Evolutionary conservation across 140 eudicot species (phyloP), one percentile per base, ranked within the genome.

Genomic region (Anethum foeniculum): DNA sequence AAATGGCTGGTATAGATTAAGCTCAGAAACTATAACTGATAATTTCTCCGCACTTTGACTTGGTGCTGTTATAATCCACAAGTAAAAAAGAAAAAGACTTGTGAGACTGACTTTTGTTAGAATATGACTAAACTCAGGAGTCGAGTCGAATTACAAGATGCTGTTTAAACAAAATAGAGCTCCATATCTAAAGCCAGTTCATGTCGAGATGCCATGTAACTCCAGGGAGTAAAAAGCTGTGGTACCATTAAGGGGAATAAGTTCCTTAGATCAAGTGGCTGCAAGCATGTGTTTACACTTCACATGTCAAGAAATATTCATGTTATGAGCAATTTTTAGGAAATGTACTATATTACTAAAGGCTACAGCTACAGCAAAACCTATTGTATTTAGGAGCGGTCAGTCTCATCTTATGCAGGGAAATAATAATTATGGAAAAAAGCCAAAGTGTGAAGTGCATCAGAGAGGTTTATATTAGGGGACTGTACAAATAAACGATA

Each of bases 231-330:
- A 6, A 68, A 68, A 32, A 68, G 34, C n/a, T 30, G 43, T 34
- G 43, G 74, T 68, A 28, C 74, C 74, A 14, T 68, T 15, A 30
- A 28, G 43, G 18, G 28, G 69, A 62, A 62, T 62, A 68, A 68
- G 74, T 68, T 68, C 41, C 74, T 7, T 30, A 68, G 44, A 68
- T 56, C 65, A 58, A 62, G 69, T 62, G 36, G 16, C 69, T n/a
- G 30, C 6, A 62, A 25, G 34, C 13, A 25, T 62, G 69, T 62
- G 69, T 62, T n/a, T 23, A 56, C 12, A 52, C 65, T 56, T 56
- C 36, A 62, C 32, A n/a, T n/a, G 68, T n/a, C 8, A n/a, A 60
- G n/a, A 58, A 25, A 62, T 62, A 32, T 25, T 25, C 43, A 68
- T 32, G 4, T 14, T 32, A 32, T 14, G 2, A 68, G 44, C 74